Evolutionary conservation across 2,329 filamentous ascomycete genomes (phyloP), one percentile per base, ranked within the genome.

Genomic region (Chrysoporthe austroafricana): DNA sequence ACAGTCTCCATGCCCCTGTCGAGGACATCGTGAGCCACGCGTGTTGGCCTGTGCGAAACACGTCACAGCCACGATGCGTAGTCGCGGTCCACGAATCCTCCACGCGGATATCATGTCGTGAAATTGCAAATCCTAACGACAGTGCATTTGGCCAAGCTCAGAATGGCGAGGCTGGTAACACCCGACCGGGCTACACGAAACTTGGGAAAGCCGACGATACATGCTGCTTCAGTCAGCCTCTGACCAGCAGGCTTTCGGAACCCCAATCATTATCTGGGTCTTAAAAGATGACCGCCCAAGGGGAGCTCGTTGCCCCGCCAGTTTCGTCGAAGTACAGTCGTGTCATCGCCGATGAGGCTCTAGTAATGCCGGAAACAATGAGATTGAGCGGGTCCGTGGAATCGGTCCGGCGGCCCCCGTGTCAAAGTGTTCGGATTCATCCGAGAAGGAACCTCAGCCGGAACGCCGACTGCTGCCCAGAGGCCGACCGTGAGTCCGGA

Each of bases 341-440:
- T 61, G 13, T 34, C 43, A 13, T 46, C 21, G 36, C 50, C 34
- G 8, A 39, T 54, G n/a, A 43, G 46, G n/a, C 48, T 63, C 48
- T 54, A 48, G 13, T 44, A n/a, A 9, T 11, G 48, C 6, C n/a
- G 39, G 16, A 54, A 60, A 26, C 26, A 42, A 4, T 43, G 18
- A 54, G 26, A 56, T 56, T 21, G 34, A 36, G 60, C 46, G 60
- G 61, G 61, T 56, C 61, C 26, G 42, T 34, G 34, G 34, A 32
- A n/a, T 21, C n/a, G 48, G 44, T 56, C 61, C 48, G 36, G 48
- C 48, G 36, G 48, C 36, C 46, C 60, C 46, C 39, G 32, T 13
- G 26, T 42, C 16, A 62, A 21, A 54, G n/a, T 16, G 21, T 32
- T 56, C 61, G 48, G 61, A 14, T 54, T 4, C 48, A 63, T 43